These are phyloP conservation scores for Croton laevigatus DNA, from an alignment of 441 rosid species.

Conservation along the genomic window DNA sequence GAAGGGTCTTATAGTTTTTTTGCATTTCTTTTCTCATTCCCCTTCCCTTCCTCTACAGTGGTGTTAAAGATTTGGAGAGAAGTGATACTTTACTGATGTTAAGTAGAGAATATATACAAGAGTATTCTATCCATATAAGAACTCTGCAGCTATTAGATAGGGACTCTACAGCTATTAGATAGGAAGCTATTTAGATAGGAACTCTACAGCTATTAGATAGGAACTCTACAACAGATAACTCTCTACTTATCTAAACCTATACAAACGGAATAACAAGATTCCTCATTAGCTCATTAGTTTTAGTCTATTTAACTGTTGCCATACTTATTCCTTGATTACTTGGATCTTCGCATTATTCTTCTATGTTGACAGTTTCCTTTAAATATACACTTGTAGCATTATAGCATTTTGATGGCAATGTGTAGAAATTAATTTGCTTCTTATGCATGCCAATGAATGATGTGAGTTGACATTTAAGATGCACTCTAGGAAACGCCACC, in stretches of 20 bases:
- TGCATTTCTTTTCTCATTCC: neutral
- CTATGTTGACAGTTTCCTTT: neutral
- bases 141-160: too few relatives aligned
- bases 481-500: neutral
- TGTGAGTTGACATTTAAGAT: neutral
- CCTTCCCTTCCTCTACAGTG: neutral
- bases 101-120: too few relatives aligned
- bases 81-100: too few relatives aligned
- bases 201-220: too few relatives aligned
- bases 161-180: too few relatives aligned
- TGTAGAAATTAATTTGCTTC: neutral
- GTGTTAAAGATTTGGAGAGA: too few relatives aligned
- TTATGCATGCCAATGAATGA: neutral
- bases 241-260: too few relatives aligned
- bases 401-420: neutral
- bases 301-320: neutral
- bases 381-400: neutral
- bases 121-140: too few relatives aligned
- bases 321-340: neutral
- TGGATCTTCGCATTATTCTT: neutral
- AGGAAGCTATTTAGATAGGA: too few relatives aligned
- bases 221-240: too few relatives aligned
- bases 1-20: neutral
- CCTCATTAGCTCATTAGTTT: too few relatives aligned
- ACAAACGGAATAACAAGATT: too few relatives aligned